These are phyloP conservation scores for Cyclocybe cylindracea DNA, from an alignment of 768 basidiomycete genomes.

Conservation along the genomic window DNA sequence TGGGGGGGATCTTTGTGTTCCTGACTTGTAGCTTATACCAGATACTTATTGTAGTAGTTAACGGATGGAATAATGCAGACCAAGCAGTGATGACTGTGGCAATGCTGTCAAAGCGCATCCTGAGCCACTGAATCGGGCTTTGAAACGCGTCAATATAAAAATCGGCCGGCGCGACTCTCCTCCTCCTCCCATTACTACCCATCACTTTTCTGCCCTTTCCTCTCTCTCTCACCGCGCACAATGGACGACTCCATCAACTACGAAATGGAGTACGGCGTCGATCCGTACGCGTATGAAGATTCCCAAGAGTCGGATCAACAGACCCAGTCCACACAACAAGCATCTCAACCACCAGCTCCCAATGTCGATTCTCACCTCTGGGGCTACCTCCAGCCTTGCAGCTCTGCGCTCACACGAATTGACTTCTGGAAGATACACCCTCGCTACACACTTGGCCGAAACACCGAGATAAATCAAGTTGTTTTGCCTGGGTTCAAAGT, in stretches of 20 bases:
- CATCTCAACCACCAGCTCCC: slow-evolving; percentile 33
- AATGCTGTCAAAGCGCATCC: slow-evolving; percentile 12
- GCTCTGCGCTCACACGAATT: slow-evolving; percentile 48
- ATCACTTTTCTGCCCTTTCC: neutral
- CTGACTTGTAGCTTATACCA: slow-evolving; percentile 3
- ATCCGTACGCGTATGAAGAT: slow-evolving; percentile 19
- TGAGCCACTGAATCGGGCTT: slow-evolving; percentile 26
- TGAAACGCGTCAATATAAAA: slow-evolving; percentile 34
- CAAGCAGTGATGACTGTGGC: neutral
- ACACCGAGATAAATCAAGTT: slow-evolving; percentile 46
- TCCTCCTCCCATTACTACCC: slow-evolving; percentile 5
- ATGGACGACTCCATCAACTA: slow-evolving; percentile 20
- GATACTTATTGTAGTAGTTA: no score
- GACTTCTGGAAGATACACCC: slow-evolving; percentile 60
- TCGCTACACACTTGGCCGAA: slow-evolving; percentile 57
- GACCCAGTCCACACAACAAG: slow-evolving; percentile 45
- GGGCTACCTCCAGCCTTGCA: slow-evolving; percentile 74
- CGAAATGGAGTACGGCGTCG: slow-evolving; percentile 25
- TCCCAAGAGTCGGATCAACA: slow-evolving; percentile 31
- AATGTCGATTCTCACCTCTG: slow-evolving; percentile 51
- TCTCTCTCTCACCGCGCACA: neutral
- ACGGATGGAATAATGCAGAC: no score
- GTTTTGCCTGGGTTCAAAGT: slow-evolving; percentile 72
- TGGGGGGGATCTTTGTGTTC: slow-evolving; percentile 18
- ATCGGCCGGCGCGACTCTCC: slow-evolving; percentile 3